Base-by-base conservation (phyloP, 352 stramenopile genomes). In the Phytophthora litchii region DNA sequence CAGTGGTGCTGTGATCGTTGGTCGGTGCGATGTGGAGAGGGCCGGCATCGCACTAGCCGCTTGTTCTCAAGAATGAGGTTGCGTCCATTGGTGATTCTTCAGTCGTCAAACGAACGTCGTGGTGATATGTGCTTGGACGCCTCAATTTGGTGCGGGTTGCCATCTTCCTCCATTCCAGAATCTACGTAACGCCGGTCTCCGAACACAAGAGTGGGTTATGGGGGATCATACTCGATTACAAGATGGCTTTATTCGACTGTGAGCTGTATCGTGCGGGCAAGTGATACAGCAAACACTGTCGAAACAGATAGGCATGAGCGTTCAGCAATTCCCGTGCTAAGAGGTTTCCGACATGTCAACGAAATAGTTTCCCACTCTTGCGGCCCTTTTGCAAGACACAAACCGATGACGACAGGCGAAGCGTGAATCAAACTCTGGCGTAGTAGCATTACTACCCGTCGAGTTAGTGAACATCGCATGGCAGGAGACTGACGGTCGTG, bases 71-170 rank as follows among this genome's bases (percentile, higher is more conserved):
- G 23, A 3, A 27, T 27, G 23, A n/a, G n/a, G n/a, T 27, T 27
- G 23, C 3, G 23, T 5, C 23, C 23, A 5, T 27, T 27, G 23
- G 23, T 27, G 23, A 27, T 27, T 3, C 23, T 27, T n/a, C n/a
- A n/a, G n/a, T n/a, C n/a, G n/a, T n/a, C 38, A 45, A 47, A 25
- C 9, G 27, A 29, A 46, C 8, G 3, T 12, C 8, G 3, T 12
- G 20, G 43, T 62, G 46, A 64, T 52, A n/a, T 46, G 44, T 43
- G 54, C 27, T 12, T 29, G 42, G 6, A 31, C 12, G 36, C 27
- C 54, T 63, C 36, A 58, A 21, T 45, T 64, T 64, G 38, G 32
- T 59, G 56, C 19, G n/a, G 12, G 48, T 55, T 41, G 32, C 23
- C 12, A 19, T 48, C 36, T 25, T 44, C 23, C 41, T 60, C 27